Evolutionary conservation across 2,329 filamentous ascomycete genomes (phyloP), one percentile per base, ranked within the genome.

Genomic region (Talaromyces sp.): DNA sequence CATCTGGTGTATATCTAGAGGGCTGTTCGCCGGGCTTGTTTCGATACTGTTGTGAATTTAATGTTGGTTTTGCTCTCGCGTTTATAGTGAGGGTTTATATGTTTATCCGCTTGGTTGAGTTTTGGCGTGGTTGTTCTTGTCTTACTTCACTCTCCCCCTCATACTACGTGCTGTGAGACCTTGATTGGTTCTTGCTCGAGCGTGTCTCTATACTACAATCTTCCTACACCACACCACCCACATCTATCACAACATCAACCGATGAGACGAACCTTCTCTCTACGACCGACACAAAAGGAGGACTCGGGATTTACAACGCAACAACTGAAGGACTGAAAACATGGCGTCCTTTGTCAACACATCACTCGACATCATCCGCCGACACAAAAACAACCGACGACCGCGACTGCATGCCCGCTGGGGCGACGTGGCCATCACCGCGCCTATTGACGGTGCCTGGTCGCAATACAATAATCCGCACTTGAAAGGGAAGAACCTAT

Each of bases 401-500:
- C 58, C 58, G 33, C 69, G 68, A 8, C 69, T 75, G 11, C 74
- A 78, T 59, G 63, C 75, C 57, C 68, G 75, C 60, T 77, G 74
- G 74, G 76, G 75, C 4, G 75, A 78, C 60, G 69, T 71, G 39
- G 59, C 66, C 28, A 77, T 77, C 39, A 72, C 72, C 1, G 72
- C 72, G 36, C 76, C 74, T 6, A 72, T 74, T 27, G 71, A 73
- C 39, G 74, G 74, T 3, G 72, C 75, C 44, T 77, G 75, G 75
- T 75, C 70, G 28, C 73, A 75, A 59, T 69, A 69, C 52, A 63
- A 73, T 8, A 69, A 70, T 55, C 68, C 69, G 25, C 68, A 70
- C 62, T 65, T 58, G 13, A 63, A 58, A 10, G 64, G 64, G 6
- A 65, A 58, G 13, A 63, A 62, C 17, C 22, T 57, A 3, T 73